A percentile compares a stretch with the other conserved stretches of the same genome.
These are phyloP conservation scores for Herpetospermum pedunculosum DNA, from an alignment of 306 rosid species.

Conservation along the genomic window DNA sequence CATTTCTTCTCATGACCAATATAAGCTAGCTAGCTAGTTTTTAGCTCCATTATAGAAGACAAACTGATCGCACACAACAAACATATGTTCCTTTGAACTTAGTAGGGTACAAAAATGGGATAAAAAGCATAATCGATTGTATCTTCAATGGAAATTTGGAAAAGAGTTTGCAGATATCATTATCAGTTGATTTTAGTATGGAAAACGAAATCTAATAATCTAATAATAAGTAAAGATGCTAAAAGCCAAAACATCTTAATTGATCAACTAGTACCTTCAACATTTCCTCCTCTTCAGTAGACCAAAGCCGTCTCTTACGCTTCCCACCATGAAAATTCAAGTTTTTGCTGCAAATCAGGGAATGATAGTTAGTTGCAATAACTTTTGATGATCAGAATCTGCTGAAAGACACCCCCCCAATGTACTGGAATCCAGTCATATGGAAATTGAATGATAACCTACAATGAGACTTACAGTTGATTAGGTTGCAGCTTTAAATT, in stretches of 20 bases:
- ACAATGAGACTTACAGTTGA: conserved; percentile 8
- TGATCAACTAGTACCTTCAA: conserved; percentile 27
- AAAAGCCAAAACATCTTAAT: not conserved
- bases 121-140: not conserved
- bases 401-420: not conserved
- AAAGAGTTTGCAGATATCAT: not conserved
- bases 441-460: not conserved
- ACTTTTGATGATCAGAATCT: not conserved
- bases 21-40: not conserved
- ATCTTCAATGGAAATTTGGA: not conserved
- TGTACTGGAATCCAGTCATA: not conserved
- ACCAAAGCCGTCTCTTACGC: conserved; percentile 31
- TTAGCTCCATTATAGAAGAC: not conserved
- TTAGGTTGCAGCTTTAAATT: conserved; percentile 2
- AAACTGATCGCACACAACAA: not conserved
- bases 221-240: no score
- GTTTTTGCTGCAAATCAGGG: conserved; percentile 19
- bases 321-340: conserved; percentile 4
- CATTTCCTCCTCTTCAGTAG: conserved; percentile 32
- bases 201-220: no score
- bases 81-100: not conserved
- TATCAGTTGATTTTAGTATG: no score
- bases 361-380: not conserved
- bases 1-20: not conserved
- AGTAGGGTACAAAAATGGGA: not conserved